Conservation (phyloP, 805 yeast species). For the Cyberlindnera xishuangbannaensis region DNA sequence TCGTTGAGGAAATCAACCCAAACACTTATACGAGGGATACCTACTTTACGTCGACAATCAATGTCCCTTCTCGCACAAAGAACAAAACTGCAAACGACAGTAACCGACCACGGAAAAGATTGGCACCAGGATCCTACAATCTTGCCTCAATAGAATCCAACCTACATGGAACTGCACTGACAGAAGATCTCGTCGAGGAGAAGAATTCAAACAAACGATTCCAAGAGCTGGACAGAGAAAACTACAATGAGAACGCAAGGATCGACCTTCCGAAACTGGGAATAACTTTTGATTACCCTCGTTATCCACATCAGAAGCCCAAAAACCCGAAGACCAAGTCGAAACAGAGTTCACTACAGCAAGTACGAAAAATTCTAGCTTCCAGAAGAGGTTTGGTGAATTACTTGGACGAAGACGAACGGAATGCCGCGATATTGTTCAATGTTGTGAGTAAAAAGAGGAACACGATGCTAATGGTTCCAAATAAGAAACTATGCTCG, state of each 20-base stretch:
- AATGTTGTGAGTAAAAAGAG: conserved; percentile 28
- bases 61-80: conserved; percentile 17
- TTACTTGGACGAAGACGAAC: conserved; percentile 38
- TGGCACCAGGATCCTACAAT: conserved; percentile 26
- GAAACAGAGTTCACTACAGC: conserved; percentile 25
- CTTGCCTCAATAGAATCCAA: conserved; percentile 21
- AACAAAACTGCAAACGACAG: conserved; percentile 9
- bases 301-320: conserved; percentile 10
- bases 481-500: conserved; percentile 36
- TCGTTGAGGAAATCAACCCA: conserved; percentile 21
- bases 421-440: conserved; percentile 27
- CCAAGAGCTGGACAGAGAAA: conserved; percentile 37
- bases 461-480: conserved; percentile 25
- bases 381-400: conserved; percentile 37
- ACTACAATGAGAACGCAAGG: conserved; percentile 33
- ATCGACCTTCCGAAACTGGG: conserved; percentile 34
- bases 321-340: conserved; percentile 14
- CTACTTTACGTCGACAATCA: conserved; percentile 24
- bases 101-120: conserved; percentile 19
- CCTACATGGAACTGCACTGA: conserved; percentile 23
- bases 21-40: conserved; percentile 15
- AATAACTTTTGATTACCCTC: conserved; percentile 22
- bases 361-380: conserved; percentile 32
- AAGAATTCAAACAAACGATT: conserved; percentile 34
- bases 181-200: conserved; percentile 27